A percentile compares a stretch with the other conserved stretches of the same genome.
phyloP scores from a whole-genome alignment of 768 basidiomycete species.

The Candolleomyces efflorescens region DNA sequence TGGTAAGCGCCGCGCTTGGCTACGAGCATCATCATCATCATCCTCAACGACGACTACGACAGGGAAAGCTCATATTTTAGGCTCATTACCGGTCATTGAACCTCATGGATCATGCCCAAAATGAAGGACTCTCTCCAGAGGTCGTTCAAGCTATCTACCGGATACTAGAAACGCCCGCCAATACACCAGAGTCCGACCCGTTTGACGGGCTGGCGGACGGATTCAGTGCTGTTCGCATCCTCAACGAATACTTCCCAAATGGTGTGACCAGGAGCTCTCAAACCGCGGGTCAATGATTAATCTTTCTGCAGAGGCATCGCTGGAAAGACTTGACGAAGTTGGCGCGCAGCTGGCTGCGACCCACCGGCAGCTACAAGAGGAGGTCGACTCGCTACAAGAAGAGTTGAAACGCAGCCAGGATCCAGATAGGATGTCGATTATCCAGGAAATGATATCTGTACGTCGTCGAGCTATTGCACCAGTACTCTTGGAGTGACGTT shows the following conservation, averaged over 20 bases:
- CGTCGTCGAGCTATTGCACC: conserved; percentile 18
- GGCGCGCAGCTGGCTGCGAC: conserved; percentile 65
- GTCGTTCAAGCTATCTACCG: conserved; percentile 67
- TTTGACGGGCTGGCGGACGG: conserved; percentile 54
- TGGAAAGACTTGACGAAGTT: conserved; percentile 67
- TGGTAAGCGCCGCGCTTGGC: no score
- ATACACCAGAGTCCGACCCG: conserved; percentile 40
- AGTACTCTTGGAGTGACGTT: conserved; percentile 7
- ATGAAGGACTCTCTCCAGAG: conserved; percentile 59
- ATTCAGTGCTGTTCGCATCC: conserved; percentile 52
- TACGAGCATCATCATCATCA: no score
- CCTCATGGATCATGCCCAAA: background rate
- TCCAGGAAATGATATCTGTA: conserved; percentile 96
- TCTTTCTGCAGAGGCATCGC: conserved; percentile 58
- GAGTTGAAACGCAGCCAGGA: conserved; percentile 78
- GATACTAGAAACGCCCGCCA: conserved; percentile 52
- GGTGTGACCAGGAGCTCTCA: conserved; percentile 39
- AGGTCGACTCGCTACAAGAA: conserved; percentile 63
- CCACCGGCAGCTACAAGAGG: conserved; percentile 63
- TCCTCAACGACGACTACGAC: background rate
- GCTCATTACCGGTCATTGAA: background rate
- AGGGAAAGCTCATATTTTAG: background rate
- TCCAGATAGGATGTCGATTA: conserved; percentile 82
- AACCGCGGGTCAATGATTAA: background rate
- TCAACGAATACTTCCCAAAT: conserved; percentile 76